phyloP scores from a whole-genome alignment of 768 basidiomycete species.

The Kwoniella sp. region DNA sequence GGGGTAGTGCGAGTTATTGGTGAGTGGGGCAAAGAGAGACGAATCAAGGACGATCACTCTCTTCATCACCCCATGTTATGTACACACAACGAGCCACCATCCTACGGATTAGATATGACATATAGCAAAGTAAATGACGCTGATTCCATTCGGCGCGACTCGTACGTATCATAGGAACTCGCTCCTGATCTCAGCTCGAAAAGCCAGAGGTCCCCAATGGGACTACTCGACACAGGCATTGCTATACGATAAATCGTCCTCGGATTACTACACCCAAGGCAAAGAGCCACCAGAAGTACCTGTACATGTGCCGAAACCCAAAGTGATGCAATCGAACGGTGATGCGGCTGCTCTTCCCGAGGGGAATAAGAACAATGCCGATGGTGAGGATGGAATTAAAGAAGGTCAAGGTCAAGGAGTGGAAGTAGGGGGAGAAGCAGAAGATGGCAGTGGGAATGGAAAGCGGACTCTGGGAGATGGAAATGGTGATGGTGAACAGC shows the following conservation, averaged over 20 bases:
- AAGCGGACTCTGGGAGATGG: neutral
- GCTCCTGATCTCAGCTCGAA: conserved; percentile 51
- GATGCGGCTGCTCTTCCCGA: too few species aligned
- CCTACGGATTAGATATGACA: too few species aligned
- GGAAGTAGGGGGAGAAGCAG: neutral
- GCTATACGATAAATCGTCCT: conserved; percentile 37
- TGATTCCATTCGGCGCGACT: too few species aligned
- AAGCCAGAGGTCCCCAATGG: conserved; percentile 54
- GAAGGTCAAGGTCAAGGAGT: neutral
- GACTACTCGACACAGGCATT: conserved; percentile 51
- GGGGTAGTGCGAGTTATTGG: conserved; percentile 47
- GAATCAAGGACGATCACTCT: too few species aligned
- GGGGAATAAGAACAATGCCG: neutral
- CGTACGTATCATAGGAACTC: conserved; percentile 43
- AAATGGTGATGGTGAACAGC: neutral
- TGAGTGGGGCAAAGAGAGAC: too few species aligned
- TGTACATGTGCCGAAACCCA: neutral
- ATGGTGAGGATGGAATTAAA: neutral
- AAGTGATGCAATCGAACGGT: neutral
- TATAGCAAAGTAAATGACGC: too few species aligned
- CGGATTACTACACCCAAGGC: conserved; percentile 41
- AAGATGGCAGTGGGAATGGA: neutral
- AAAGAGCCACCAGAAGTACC: conserved; percentile 11
- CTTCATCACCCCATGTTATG: too few species aligned
- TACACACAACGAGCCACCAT: too few species aligned